Conservation (phyloP, 2,329 filamentous ascomycete genomes). For the Botryosphaeria dothidea region DNA sequence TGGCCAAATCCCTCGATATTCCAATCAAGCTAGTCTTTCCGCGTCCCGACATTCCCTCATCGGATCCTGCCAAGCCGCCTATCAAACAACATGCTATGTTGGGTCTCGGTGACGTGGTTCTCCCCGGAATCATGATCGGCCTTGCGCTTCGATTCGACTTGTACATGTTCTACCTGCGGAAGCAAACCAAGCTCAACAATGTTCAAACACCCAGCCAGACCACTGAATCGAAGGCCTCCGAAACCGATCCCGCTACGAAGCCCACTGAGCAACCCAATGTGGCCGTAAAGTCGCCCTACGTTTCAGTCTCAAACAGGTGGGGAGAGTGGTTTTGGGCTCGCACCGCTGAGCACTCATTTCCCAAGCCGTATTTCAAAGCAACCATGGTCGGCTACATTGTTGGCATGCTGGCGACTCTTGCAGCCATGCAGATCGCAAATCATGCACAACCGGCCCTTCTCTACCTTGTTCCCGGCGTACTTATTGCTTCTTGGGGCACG, state of each 20-base stretch:
- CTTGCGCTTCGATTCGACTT: slow-evolving; percentile 90
- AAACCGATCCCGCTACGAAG: slow-evolving; percentile 5
- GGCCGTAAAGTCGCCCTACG: slow-evolving; percentile 42
- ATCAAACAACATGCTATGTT: slow-evolving; percentile 65
- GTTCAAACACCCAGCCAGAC: neutral
- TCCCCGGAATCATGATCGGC: slow-evolving; percentile 88
- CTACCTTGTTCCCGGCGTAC: slow-evolving; percentile 86
- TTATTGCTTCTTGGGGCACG: slow-evolving; percentile 73
- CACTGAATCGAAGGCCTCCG: slow-evolving; percentile 15
- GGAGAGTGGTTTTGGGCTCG: slow-evolving; percentile 80
- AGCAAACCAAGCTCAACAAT: slow-evolving; percentile 47
- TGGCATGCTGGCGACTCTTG: slow-evolving; percentile 75
- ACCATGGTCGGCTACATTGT: slow-evolving; percentile 73
- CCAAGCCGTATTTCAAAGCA: slow-evolving; percentile 83
- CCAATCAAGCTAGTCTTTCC: slow-evolving; percentile 91
- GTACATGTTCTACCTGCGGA: slow-evolving; percentile 75
- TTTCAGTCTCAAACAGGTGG: slow-evolving; percentile 68
- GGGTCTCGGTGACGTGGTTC: slow-evolving; percentile 88
- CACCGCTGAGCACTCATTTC: slow-evolving; percentile 55
- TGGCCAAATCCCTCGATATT: slow-evolving; percentile 85
- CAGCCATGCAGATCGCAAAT: slow-evolving; percentile 73
- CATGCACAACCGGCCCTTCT: slow-evolving; percentile 88
- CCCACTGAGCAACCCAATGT: neutral
- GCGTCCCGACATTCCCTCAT: slow-evolving; percentile 54
- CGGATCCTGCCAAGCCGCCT: slow-evolving; percentile 42